A percentile compares a stretch with the other conserved stretches of the same genome.
phyloP scores from a whole-genome alignment of 2,329 filamentous ascomycete genomes.

The Helotiales sp. region DNA sequence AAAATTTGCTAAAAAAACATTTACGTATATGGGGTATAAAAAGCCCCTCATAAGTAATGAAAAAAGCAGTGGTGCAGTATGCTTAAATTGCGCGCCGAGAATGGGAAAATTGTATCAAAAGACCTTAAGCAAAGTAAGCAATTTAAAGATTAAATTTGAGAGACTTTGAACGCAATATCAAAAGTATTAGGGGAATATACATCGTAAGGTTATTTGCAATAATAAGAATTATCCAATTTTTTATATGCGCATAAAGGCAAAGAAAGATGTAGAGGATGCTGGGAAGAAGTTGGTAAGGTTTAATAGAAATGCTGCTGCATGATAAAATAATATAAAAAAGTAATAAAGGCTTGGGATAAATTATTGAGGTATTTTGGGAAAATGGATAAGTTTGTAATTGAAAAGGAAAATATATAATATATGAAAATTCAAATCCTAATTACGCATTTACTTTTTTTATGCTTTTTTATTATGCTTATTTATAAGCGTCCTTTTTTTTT shows the following conservation, averaged over 20 bases:
- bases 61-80: constrained; percentile 85
- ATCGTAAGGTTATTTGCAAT: constrained; percentile 97
- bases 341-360: no score
- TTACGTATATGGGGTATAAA: constrained; percentile 99
- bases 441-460: no score
- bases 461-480: no score
- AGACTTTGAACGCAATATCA: constrained; percentile 98
- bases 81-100: constrained; percentile 80
- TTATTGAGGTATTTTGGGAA: no score
- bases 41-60: constrained; percentile 83
- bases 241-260: constrained; percentile 99
- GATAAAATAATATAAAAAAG: no score
- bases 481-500: no score
- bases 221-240: constrained; percentile 98
- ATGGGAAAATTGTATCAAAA: constrained; percentile 96
- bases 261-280: constrained; percentile 96
- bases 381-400: no score
- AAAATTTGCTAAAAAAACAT: constrained; percentile 98
- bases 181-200: constrained; percentile 95
- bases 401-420: no score
- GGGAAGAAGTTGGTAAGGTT: constrained; percentile 90
- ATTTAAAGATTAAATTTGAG: constrained; percentile 91
- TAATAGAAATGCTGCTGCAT: constrained; percentile 79
- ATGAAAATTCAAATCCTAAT: no score
- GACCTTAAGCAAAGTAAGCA: constrained; percentile 83